phyloP scores from a whole-genome alignment of 164 flowering plant genomes.

The Cinnamomum chago region DNA sequence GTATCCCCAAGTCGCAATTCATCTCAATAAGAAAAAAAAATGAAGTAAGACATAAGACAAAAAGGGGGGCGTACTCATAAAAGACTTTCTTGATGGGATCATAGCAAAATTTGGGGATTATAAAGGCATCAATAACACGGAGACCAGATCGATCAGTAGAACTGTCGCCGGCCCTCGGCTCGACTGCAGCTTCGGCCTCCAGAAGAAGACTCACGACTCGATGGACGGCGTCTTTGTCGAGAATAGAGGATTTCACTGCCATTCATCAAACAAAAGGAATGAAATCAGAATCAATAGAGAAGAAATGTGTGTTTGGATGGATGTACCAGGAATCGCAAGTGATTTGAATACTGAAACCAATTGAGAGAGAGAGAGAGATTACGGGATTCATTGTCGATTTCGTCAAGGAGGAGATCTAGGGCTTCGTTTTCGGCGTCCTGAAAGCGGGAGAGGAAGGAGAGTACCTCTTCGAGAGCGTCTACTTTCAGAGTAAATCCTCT shows the following conservation, averaged over 20 bases:
- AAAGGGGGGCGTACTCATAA: slow-evolving; percentile 48
- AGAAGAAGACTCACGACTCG: slow-evolving; percentile 44
- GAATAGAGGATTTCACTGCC: slow-evolving; percentile 71
- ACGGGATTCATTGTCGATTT: slow-evolving; percentile 61
- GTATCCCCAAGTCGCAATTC: too few relatives aligned
- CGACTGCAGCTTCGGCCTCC: slow-evolving; percentile 60
- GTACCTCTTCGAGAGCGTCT: slow-evolving; percentile 67
- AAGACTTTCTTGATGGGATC: slow-evolving; percentile 73
- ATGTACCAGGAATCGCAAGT: not conserved
- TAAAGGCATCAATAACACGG: slow-evolving; percentile 63
- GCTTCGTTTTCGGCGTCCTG: slow-evolving; percentile 67
- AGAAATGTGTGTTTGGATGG: not conserved
- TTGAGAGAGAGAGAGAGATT: slow-evolving; percentile 2
- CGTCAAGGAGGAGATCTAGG: slow-evolving; percentile 80
- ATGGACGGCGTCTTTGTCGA: slow-evolving; percentile 65
- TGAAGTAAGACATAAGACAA: not conserved
- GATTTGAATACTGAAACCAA: not conserved
- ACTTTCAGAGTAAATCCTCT: slow-evolving; percentile 65
- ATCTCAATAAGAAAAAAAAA: too few relatives aligned
- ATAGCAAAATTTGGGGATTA: slow-evolving; percentile 64
- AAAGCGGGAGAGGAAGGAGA: slow-evolving; percentile 52
- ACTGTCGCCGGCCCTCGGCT: slow-evolving; percentile 23
- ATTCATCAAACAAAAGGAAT: not conserved
- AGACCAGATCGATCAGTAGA: slow-evolving; percentile 33
- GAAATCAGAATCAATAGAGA: not conserved